A percentile compares a stretch with the other conserved stretches of the same genome.
Conservation (phyloP, 2,329 filamentous ascomycete genomes). For the Clarireedia homoeocarpa region DNA sequence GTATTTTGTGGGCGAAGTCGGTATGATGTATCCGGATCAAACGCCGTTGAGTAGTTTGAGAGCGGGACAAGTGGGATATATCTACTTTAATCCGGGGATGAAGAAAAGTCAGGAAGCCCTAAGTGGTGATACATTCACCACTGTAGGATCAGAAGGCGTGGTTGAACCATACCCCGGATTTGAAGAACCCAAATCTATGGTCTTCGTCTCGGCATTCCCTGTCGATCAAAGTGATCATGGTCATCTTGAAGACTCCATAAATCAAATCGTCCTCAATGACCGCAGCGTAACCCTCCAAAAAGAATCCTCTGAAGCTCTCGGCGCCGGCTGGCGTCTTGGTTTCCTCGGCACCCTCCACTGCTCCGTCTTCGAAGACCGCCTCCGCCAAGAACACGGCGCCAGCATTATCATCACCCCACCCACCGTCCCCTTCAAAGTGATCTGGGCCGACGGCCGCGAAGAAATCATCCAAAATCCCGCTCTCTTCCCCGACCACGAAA, state of each 20-base stretch:
- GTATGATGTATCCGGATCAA: slow-evolving; percentile 88
- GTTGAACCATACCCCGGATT: slow-evolving; percentile 86
- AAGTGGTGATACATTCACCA: slow-evolving; percentile 91
- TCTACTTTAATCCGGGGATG: slow-evolving; percentile 98
- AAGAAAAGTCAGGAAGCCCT: slow-evolving; percentile 93
- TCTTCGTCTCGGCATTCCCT: slow-evolving; percentile 94
- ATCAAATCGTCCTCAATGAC: slow-evolving; percentile 89
- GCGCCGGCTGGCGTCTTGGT: slow-evolving; percentile 87
- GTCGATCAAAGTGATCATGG: slow-evolving; percentile 83
- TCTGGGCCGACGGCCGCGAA: slow-evolving; percentile 71
- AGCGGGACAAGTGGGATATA: slow-evolving; percentile 91
- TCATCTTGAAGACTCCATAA: slow-evolving; percentile 87
- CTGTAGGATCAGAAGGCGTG: slow-evolving; percentile 62
- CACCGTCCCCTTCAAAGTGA: slow-evolving; percentile 82
- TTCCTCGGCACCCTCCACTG: slow-evolving; percentile 97
- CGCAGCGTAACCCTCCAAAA: slow-evolving; percentile 90
- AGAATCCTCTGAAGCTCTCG: slow-evolving; percentile 87
- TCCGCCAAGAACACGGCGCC: slow-evolving; percentile 88
- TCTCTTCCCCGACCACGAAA: slow-evolving; percentile 68
- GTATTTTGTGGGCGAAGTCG: slow-evolving; percentile 92
- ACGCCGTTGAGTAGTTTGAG: slow-evolving; percentile 73
- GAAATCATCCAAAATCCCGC: slow-evolving; percentile 78
- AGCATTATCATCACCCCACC: slow-evolving; percentile 96
- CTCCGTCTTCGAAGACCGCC: slow-evolving; percentile 95
- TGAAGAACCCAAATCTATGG: slow-evolving; percentile 97